Percentiles rank a stretch among this genome's conserved stretches.
Evolutionary conservation across 1,139 yeast species (phyloP).

Genomic region (Blastobotrys aristatus): DNA sequence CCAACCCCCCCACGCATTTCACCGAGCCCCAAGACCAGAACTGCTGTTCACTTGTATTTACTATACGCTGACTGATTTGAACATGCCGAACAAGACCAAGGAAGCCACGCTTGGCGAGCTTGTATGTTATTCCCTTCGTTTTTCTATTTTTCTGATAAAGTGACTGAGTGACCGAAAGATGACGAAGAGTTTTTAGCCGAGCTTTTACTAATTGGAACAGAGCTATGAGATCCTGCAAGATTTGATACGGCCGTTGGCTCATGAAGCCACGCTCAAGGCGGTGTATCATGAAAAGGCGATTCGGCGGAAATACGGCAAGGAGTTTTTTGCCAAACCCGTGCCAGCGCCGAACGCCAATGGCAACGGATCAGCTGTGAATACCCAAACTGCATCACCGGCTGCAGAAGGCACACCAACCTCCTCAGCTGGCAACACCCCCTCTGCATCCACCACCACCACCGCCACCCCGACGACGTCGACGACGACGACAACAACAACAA

Average conservation of each 20-base stretch:
- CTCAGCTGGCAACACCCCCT: background rate
- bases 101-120: background rate
- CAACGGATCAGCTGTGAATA: slow-evolving; percentile 13
- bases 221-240: slow-evolving; percentile 36
- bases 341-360: background rate
- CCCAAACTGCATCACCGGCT: background rate
- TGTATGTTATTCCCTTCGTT: background rate
- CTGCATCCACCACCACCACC: background rate
- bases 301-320: slow-evolving; percentile 29
- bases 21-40: no score
- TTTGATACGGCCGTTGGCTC: slow-evolving; percentile 40
- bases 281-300: slow-evolving; percentile 39
- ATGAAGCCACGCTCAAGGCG: slow-evolving; percentile 40
- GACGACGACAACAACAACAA: background rate
- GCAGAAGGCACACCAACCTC: background rate
- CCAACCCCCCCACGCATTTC: no score
- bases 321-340: slow-evolving; percentile 25
- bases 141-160: background rate
- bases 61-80: background rate
- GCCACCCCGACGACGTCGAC: background rate
- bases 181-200: background rate
- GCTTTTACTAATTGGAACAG: slow-evolving; percentile 13
- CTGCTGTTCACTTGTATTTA: background rate
- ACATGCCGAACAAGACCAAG: background rate
- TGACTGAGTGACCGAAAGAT: no score